These are phyloP conservation scores for Leccinum pallidistipes DNA, from an alignment of 1,284 basidiomycete species.

Conservation along the genomic window DNA sequence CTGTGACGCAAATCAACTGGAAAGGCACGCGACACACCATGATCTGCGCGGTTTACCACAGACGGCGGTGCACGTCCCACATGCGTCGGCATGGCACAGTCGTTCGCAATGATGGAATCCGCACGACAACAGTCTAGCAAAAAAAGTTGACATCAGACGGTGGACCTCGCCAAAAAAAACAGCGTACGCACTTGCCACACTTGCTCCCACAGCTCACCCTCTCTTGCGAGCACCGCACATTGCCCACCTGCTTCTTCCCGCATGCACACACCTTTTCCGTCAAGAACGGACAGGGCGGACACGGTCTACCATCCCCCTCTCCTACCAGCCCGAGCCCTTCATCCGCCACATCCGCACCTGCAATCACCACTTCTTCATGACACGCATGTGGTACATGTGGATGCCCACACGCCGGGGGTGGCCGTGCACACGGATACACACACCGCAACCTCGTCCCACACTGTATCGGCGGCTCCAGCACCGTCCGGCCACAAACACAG, in stretches of 20 bases:
- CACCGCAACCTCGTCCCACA: slow-evolving; percentile 82
- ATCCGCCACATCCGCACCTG: slow-evolving; percentile 26
- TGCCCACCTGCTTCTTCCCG: slow-evolving; percentile 75
- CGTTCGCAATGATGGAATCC: slow-evolving; percentile 86
- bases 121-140: slow-evolving; percentile 63
- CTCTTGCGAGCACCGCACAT: slow-evolving; percentile 77
- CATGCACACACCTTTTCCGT: slow-evolving; percentile 82
- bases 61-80: slow-evolving; percentile 70
- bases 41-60: slow-evolving; percentile 84
- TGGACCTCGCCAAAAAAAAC: not conserved
- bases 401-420: slow-evolving; percentile 78
- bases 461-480: slow-evolving; percentile 68
- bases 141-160: not conserved
- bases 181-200: slow-evolving; percentile 65
- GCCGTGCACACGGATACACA: slow-evolving; percentile 74
- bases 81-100: slow-evolving; percentile 76
- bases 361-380: slow-evolving; percentile 51
- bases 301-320: slow-evolving; percentile 41
- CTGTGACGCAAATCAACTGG: not conserved
- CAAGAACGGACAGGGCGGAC: slow-evolving; percentile 85
- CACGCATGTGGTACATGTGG: slow-evolving; percentile 75
- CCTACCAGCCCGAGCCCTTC: slow-evolving; percentile 16
- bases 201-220: slow-evolving; percentile 79
- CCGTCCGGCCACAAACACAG: slow-evolving; percentile 77
- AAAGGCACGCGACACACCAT: slow-evolving; percentile 52